Conservation (phyloP, 352 stramenopile species). For the Phytophthora capsici region DNA sequence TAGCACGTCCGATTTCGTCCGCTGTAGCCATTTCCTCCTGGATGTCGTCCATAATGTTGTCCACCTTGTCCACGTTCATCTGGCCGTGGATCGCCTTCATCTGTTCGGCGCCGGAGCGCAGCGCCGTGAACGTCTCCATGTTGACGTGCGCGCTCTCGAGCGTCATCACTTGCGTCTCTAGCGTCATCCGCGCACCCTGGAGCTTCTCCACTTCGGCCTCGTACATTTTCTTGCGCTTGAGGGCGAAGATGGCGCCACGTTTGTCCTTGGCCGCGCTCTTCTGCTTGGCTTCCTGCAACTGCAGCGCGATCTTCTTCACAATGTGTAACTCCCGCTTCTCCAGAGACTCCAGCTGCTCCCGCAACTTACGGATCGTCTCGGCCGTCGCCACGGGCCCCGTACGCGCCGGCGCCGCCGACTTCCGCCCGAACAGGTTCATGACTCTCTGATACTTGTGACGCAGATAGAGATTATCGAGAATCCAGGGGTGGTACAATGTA, state of each 20-base stretch:
- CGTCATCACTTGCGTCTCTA: conserved; percentile 94
- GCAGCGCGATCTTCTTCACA: conserved; percentile 95
- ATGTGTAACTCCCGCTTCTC: conserved; percentile 97
- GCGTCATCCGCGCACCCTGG: conserved; percentile 95
- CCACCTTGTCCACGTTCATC: conserved; percentile 97
- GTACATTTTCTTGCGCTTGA: conserved; percentile 99
- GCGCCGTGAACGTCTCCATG: conserved; percentile 96
- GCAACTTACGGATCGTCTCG: conserved; percentile 91
- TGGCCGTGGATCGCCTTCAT: conserved; percentile 96
- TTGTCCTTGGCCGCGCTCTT: conserved; percentile 98
- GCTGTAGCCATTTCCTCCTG: conserved; percentile 97
- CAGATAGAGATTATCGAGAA: neutral
- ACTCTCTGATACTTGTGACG: neutral
- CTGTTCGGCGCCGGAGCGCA: conserved; percentile 91
- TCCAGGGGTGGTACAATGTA: conserved; percentile 2
- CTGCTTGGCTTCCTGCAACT: conserved; percentile 94
- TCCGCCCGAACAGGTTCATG: conserved; percentile 92
- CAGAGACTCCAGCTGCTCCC: conserved; percentile 90
- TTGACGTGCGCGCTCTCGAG: conserved; percentile 94
- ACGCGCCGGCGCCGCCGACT: conserved; percentile 61
- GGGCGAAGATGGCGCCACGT: conserved; percentile 95
- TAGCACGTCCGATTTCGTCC: conserved; percentile 94
- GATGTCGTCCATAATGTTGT: conserved; percentile 99
- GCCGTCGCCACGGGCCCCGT: conserved; percentile 72
- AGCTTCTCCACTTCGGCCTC: conserved; percentile 98